Base-by-base conservation (phyloP, 2,329 filamentous ascomycete species). In the Rutstroemia sp. region DNA sequence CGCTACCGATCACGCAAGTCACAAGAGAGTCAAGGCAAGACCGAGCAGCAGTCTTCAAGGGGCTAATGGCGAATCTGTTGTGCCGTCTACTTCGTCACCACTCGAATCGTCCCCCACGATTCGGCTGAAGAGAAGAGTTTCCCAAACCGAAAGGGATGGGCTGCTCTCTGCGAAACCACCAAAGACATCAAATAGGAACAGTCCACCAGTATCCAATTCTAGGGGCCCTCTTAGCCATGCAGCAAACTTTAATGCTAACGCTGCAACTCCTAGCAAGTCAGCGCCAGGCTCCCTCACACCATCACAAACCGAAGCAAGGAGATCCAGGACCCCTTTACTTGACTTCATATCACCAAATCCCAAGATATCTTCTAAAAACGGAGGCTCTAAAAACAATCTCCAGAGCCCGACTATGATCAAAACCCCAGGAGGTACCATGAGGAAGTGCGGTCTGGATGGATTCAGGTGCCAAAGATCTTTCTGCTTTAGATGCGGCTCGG, bases 401-500 rank as follows among this genome's bases (percentile, higher is more conserved):
- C 46, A 47, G 57, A 30, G 59, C 9, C 48, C 56, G 0, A 54
- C 60, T 8, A 54, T 64, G 39, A 57, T 65, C 74, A 71, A 71
- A 61, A 81, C 78, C 9, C 78, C 79, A 0, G 74, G 78, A 2
- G 79, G 79, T 1, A 75, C 75, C 14, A 61, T 73, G 61, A 71
- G 77, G 51, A 72, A 72, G 14, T 85, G 82, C 57, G 82, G 82
- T 3, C 70, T 78, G 60, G 74, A 76, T 60, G 81, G 78, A 12
- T 84, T 78, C 65, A 71, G 69, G 16, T 85, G 82, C 59, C 76
- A 75, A 3, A 73, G 78, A 54, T 76, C 80, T 58, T 84, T 84
- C 69, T 85, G 82, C 68, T 83, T 86, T 62, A 74, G 72, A 9
- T 84, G 82, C 50, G 58, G 59, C 16, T 7, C 23, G 53, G 38